Evolutionary conservation across 805 yeast genomes (phyloP).

Genomic region (Candida tibetensis): DNA sequence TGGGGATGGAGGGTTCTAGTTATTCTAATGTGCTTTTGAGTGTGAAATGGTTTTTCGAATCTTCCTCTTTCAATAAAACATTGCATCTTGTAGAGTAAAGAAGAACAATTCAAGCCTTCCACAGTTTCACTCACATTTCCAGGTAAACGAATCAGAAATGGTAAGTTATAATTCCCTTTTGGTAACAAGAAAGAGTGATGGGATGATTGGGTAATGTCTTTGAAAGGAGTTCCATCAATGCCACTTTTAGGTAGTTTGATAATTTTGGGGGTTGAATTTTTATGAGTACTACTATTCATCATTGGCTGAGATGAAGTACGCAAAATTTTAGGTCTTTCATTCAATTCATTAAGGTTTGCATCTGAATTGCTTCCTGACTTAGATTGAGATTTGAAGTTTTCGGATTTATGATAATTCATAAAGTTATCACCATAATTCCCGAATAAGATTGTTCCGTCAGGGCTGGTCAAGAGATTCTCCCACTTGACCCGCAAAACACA

Average conservation of each 20-base stretch:
- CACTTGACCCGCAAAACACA: constrained; percentile 45
- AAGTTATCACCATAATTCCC: constrained; percentile 44
- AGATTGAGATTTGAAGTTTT: constrained; percentile 13
- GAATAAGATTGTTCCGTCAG: constrained; percentile 35
- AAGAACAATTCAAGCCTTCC: constrained; percentile 46
- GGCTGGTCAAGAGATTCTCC: constrained; percentile 43
- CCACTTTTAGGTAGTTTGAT: constrained; percentile 30
- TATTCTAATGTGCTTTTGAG: constrained; percentile 41
- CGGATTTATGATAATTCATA: constrained; percentile 18
- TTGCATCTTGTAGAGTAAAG: constrained; percentile 41
- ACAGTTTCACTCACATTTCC: constrained; percentile 48
- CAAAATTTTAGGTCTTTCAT: constrained; percentile 23
- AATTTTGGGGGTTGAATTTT: constrained; percentile 9
- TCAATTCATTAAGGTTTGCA: constrained; percentile 1
- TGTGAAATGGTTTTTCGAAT: constrained; percentile 36
- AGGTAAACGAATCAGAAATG: constrained; percentile 45
- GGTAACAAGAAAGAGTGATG: constrained; percentile 43
- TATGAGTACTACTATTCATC: constrained; percentile 2
- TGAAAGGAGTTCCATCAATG: constrained; percentile 45
- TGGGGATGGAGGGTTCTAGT: constrained; percentile 43
- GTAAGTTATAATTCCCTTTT: constrained; percentile 51
- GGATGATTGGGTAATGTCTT: constrained; percentile 18
- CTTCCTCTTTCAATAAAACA: constrained; percentile 43
- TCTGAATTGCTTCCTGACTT: constrained; percentile 8
- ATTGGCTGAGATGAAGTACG: constrained; percentile 33